Evolutionary conservation across 306 rosid species (phyloP), one percentile per base, ranked within the genome.

Genomic region (Parietaria judaica): DNA sequence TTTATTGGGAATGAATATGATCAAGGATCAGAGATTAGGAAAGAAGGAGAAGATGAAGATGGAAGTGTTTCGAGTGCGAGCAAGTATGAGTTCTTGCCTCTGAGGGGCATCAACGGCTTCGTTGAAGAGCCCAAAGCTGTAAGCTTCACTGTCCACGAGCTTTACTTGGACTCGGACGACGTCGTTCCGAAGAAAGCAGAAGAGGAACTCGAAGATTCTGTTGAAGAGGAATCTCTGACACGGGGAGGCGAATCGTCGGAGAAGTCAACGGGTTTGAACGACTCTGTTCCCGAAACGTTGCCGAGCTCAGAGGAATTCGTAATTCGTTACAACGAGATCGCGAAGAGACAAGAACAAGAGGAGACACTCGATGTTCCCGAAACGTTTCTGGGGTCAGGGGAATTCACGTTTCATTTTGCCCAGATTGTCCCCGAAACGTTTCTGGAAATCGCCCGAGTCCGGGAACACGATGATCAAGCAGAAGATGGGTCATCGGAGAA

Each of bases 121-220:
- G 51, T 87, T 7, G 82, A 84, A 69, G 82, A 78, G n/a, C 87
- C 85, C 37, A 80, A 72, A 53, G 3, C 71, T 37, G 52, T 71
- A 51, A 77, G 66, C 67, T 80, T 87, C 58, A 64, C 66, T 13
- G 74, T 80, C 46, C 80, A 73, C 64, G 82, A 82, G n/a, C 70
- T 74, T n/a, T 78, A 65, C 59, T 49, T 61, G 56, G 76, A 69
- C 69, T 74, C 84, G 17, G 48, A 66, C 15, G 73, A 66, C 58
- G 53, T 46, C 43, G 67, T 59, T 15, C 57, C 31, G 56, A 13
- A 11, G 1, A 4, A n/a, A n/a, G 4, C 53, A 46, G 63, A 44
- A 15, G 23, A 49, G 14, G 36, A 5, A 13, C 41, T 51, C 15
- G 57, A 9, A 8, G n/a, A 45, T 5, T 23, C 31, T 23, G 31